Base-by-base conservation (phyloP, 257 asterid species). In the Nicotiana undulata region DNA sequence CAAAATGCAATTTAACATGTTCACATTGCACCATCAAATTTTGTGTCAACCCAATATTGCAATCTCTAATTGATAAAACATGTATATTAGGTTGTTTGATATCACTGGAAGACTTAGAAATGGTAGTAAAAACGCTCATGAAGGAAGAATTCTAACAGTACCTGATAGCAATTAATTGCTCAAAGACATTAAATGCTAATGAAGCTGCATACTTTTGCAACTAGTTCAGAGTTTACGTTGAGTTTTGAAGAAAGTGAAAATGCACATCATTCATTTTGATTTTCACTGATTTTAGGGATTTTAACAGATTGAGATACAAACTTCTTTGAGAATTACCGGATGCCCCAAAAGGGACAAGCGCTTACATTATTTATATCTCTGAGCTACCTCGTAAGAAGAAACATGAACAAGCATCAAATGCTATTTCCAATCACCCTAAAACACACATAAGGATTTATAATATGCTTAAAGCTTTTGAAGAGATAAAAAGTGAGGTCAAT, bases 401-500 rank as follows among this genome's bases (percentile, higher is more conserved):
- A 72, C 37, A 13, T 46, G 59, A 72, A 46, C 60, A 72, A 72
- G 60, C 77, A 72, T 51, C 77, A 13, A 72, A 46, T 22, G 37
- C 77, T 13, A 20, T 22, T 20, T 32, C 18, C 8, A 5, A 70
- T 70, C 53, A 0, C 77, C 32, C 58, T 18, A 40, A 20, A 70
- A 56, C 13, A 11, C 15, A 70, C 31, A 70, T 70, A 40, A 40
- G 55, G 55, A 49, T 9, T 40, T 37, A 44, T 70, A 22, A 49
- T 12, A 70, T 70, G 59, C 77, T 44, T 70, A 22, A 46, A 52
- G 63, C 32, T 63, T 75, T 66, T 67, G 17, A 53, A 61, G 67
- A 85, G 60, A 64, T 60, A 63, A 80, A 52, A 81, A 80, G 28
- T 59, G 66, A 81, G 79, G 56, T 15, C 53, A 78, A 63, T 29